phyloP scores from a whole-genome alignment of 163 green algal species.

The Coccomyxa subellipsoidea region DNA sequence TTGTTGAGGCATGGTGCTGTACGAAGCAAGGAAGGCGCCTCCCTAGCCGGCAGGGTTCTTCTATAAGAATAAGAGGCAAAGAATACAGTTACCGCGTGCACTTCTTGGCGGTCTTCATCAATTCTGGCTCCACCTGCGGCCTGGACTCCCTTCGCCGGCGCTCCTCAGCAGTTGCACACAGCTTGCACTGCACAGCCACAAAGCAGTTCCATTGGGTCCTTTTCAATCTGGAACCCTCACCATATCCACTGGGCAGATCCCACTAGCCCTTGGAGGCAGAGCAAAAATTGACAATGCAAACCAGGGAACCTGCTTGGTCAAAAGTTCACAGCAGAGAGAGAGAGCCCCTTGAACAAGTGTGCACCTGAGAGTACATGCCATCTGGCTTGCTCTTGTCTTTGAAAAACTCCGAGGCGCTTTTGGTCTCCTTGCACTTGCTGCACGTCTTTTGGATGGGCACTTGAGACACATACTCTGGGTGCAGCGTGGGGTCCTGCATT shows the following conservation, averaged over 20 bases:
- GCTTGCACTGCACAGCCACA: background rate
- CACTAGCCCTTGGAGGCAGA: background rate
- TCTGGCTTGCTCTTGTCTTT: conserved; percentile 14
- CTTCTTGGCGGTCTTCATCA: background rate
- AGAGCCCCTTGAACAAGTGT: background rate
- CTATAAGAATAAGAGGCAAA: too few relatives aligned
- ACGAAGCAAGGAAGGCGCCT: too few relatives aligned
- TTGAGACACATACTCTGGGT: background rate
- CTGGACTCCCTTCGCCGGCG: background rate
- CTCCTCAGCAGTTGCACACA: background rate
- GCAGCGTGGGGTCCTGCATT: background rate
- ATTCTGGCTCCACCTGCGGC: background rate
- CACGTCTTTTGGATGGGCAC: conserved; percentile 1
- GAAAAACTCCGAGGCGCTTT: background rate
- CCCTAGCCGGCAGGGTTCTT: too few relatives aligned
- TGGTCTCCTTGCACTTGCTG: conserved; percentile 12
- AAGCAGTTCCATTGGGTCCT: background rate
- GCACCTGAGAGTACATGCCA: conserved; percentile 4
- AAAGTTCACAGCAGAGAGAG: background rate
- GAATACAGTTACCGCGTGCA: conserved; percentile 7
- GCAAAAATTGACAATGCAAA: background rate
- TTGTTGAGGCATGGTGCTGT: too few relatives aligned
- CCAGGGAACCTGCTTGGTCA: background rate
- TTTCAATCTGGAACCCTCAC: background rate
- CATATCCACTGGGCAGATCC: background rate